Conservation (phyloP, 352 stramenopile genomes). For the Pilasporangium apinafurcum region DNA sequence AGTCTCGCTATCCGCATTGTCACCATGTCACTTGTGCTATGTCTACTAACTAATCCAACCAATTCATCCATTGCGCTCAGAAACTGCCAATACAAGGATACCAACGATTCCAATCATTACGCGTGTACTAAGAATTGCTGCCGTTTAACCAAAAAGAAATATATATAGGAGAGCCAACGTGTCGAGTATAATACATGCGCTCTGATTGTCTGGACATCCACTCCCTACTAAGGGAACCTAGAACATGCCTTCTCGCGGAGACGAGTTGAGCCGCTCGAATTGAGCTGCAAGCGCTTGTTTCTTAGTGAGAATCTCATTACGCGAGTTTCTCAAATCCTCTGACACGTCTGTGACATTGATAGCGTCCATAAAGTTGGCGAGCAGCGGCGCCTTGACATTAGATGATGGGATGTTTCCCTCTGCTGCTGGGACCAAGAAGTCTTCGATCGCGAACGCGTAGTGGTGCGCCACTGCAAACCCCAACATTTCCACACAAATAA, state of each 20-base stretch:
- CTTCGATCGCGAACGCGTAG: constrained; percentile 90
- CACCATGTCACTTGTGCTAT: not conserved
- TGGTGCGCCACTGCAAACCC: constrained; percentile 90
- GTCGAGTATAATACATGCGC: too few relatives aligned
- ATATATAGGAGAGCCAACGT: too few relatives aligned
- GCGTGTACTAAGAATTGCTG: too few relatives aligned
- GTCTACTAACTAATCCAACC: too few relatives aligned
- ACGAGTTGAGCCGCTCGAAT: constrained; percentile 74
- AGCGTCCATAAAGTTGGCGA: constrained; percentile 86
- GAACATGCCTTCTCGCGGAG: constrained; percentile 13
- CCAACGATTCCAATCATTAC: too few relatives aligned
- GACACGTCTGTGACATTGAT: constrained; percentile 88
- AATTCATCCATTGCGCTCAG: too few relatives aligned
- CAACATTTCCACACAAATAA: constrained; percentile 95
- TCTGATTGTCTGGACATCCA: too few relatives aligned
- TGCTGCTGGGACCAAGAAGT: constrained; percentile 60
- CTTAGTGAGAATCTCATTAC: constrained; percentile 85
- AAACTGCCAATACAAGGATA: too few relatives aligned
- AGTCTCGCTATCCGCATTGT: not conserved
- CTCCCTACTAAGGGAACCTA: too few relatives aligned
- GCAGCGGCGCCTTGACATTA: constrained; percentile 78
- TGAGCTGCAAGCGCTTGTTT: constrained; percentile 83
- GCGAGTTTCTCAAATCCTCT: constrained; percentile 79
- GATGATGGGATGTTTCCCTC: constrained; percentile 42
- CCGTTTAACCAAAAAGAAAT: too few relatives aligned